Base-by-base conservation (phyloP, 371 early-diverging fungal genomes). In the Rhizopus microsporus region DNA sequence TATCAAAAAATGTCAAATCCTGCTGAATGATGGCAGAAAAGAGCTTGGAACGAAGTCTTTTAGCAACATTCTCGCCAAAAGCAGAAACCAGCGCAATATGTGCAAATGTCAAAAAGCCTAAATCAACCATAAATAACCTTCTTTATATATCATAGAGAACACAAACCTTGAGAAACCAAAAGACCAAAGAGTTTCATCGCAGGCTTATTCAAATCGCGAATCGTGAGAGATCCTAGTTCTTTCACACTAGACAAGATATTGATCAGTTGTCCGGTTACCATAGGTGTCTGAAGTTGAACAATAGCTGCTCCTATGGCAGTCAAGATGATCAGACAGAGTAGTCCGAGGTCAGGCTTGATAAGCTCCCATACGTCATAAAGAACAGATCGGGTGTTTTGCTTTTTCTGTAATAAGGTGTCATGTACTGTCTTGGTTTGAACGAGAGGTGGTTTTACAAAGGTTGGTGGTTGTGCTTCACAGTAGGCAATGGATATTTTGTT, bases 1-100 rank as follows among this genome's bases (percentile, higher is more conserved):
- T 54, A 65, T 93, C 93, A 67, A 92, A 90, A 67, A 91, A 89
- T 7, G 77, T 72, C 63, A 91, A 81, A 57, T 91, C 91, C 64
- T 89, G 88, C 49, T 50, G 56, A 37, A 93, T 60, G 32, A 92
- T 79, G 34, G 85, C 64, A 0, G 57, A 38, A 51, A 85, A 86
- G 15, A 91, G 71, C 35, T 80, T 67, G 5, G 60, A 49, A 8
- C 85, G 76, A 52, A 91, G 62, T 7, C 91, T 75, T 50, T 66
- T 62, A 7, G 87, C 80, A 0, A 92, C 68, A 35, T 81, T 83
- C 62, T 92, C 93, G 33, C 92, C 92, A 55, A 92, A 78, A 4
- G 75, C 60, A 4, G 90, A 72, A 13, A 92, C 91, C 45, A 92
- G 75, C 12, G 87, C 62, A 31, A 92, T 88, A 66, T 92, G 89